Base-by-base conservation (phyloP, 2,329 filamentous ascomycete species). In the Pseudogymnoascus sp. region DNA sequence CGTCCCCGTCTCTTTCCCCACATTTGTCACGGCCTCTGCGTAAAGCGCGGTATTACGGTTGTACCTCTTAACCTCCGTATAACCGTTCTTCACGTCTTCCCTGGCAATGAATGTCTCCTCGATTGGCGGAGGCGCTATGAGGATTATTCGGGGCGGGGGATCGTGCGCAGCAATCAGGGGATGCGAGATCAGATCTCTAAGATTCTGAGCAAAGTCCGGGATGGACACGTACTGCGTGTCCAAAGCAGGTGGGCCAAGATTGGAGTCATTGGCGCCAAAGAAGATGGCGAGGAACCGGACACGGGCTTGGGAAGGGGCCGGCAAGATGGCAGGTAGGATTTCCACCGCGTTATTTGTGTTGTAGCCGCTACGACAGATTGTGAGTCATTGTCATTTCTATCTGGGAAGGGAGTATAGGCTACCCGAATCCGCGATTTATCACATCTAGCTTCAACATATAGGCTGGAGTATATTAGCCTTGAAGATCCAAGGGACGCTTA, bases 241-340 rank as follows among this genome's bases (percentile, higher is more conserved):
- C 1, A 79, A 78, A 2, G 81, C 78, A 39, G 83, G 76, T 1
- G 84, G 81, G 5, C 67, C 64, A 2, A 93, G 74, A 61, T 86
- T 86, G 2, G 92, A 88, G 73, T 97, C 93, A 72, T 97, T 97
- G 69, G 93, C 91, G 12, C 93, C 93, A 64, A 97, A 86, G 69
- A 95, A 88, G 63, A 96, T 77, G 37, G 74, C 61, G 64, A 66
- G 62, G 61, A 66, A 65, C 58, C 62, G 60, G 11, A 68, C 61
- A 14, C 35, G 58, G 14, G 67, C 68, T 66, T 69, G 67, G 6
- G 65, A 60, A 11, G 69, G 63, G 3, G 65, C 66, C 3, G 69
- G 69, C 8, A 70, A 23, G 6, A 66, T 62, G 14, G 63, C 45
- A 6, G 63, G 52, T 14, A 67, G 29, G 3, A 66, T 59, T 39